Evolutionary conservation across 2,329 filamentous ascomycete genomes (phyloP).

Genomic region (Trichophyton schoenleinii): DNA sequence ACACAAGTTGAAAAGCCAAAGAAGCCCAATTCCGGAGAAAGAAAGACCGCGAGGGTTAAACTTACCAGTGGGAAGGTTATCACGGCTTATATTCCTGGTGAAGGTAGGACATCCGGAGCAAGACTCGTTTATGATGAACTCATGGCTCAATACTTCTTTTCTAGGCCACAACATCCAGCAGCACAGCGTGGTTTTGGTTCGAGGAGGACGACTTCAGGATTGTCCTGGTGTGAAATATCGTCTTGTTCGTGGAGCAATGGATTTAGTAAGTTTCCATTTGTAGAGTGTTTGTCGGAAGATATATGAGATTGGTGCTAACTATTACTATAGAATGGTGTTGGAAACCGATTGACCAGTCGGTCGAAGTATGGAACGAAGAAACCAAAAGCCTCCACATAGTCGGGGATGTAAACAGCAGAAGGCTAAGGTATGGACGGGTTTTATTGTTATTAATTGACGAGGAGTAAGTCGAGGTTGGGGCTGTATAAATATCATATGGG

Average conservation of each 20-base stretch:
- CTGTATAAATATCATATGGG: not conserved
- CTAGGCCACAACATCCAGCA: constrained; percentile 92
- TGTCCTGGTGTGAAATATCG: constrained; percentile 97
- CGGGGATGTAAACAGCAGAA: not conserved
- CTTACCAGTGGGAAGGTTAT: constrained; percentile 77
- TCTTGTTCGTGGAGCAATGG: constrained; percentile 77
- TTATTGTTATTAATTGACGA: not conserved
- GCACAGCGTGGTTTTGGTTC: constrained; percentile 93
- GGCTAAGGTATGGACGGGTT: not conserved
- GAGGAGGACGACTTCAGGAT: constrained; percentile 86
- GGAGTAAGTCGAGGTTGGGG: not conserved
- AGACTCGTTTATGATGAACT: not conserved
- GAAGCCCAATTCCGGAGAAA: constrained; percentile 96
- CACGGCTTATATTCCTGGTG: constrained; percentile 89
- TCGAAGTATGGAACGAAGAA: constrained; percentile 99
- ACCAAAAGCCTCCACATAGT: constrained; percentile 49
- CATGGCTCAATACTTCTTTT: not conserved
- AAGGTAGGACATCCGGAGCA: constrained; percentile 42
- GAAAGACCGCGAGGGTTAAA: constrained; percentile 86
- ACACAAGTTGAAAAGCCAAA: constrained; percentile 91
- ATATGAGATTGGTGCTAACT: constrained; percentile 13
- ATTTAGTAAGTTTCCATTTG: constrained; percentile 55
- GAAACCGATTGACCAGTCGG: constrained; percentile 66
- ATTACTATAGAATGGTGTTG: constrained; percentile 65
- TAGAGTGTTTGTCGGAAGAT: not conserved